Conservation (phyloP, 441 rosid species). For the Theobroma grandiflorum region DNA sequence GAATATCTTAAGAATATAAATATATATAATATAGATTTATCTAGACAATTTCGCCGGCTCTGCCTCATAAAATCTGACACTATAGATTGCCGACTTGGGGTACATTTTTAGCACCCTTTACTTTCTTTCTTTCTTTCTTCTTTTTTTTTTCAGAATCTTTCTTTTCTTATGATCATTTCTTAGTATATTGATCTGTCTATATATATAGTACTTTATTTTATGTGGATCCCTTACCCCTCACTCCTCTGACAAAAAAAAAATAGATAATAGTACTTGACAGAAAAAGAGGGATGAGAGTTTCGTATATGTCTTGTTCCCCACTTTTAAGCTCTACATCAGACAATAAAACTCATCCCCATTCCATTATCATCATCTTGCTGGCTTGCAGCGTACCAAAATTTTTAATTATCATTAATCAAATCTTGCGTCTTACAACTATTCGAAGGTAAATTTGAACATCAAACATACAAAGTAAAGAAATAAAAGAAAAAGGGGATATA, state of each 20-base stretch:
- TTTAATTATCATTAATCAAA: slow-evolving; percentile 14
- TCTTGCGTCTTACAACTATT: background rate
- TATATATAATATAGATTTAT: no score
- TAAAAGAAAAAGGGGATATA: background rate
- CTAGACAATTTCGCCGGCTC: no score
- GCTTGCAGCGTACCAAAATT: background rate
- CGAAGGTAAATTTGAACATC: background rate
- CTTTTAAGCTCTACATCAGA: background rate
- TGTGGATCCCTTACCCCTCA: background rate
- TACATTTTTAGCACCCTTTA: no score
- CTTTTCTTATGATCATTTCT: no score
- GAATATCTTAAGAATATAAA: no score
- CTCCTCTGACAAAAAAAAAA: background rate
- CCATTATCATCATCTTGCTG: slow-evolving; percentile 5
- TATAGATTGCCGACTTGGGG: no score
- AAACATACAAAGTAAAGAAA: background rate
- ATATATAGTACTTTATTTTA: background rate
- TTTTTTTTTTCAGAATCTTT: background rate
- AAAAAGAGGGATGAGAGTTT: background rate
- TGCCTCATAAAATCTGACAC: no score
- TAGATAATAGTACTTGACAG: background rate
- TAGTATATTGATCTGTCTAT: background rate
- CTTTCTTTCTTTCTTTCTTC: no score
- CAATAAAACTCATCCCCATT: slow-evolving; percentile 5
- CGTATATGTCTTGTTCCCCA: background rate